These are phyloP conservation scores for Lotus japonicus DNA, from an alignment of 306 rosid species.

Conservation along the genomic window DNA sequence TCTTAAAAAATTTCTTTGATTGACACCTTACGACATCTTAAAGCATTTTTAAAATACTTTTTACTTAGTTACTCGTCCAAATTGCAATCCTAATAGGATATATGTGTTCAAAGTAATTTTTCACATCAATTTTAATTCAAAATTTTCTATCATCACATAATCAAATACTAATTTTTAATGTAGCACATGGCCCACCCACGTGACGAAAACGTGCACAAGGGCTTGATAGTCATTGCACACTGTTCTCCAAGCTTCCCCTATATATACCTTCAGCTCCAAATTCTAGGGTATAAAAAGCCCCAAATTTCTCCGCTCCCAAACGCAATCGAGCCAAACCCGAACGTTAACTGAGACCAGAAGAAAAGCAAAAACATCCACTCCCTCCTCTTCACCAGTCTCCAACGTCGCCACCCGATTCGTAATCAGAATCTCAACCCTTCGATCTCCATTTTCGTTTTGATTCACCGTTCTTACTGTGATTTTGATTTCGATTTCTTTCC, in stretches of 20 bases:
- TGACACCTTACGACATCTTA: too few species aligned
- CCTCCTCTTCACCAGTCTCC: neutral
- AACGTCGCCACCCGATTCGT: conserved; percentile 22
- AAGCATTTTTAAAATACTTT: too few species aligned
- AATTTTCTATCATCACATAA: too few species aligned
- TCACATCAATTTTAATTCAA: too few species aligned
- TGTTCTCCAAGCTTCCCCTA: conserved; percentile 32
- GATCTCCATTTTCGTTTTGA: neutral
- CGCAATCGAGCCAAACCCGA: conserved; percentile 26
- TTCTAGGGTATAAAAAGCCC: conserved; percentile 80
- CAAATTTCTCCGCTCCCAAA: conserved; percentile 55
- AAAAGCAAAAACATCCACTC: conserved; percentile 4
- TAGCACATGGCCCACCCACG: neutral
- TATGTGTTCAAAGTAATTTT: too few species aligned
- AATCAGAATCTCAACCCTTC: conserved; percentile 1
- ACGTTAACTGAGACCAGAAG: conserved; percentile 28
- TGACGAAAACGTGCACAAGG: conserved; percentile 17
- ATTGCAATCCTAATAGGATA: too few species aligned
- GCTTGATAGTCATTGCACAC: conserved; percentile 6
- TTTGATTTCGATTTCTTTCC: neutral
- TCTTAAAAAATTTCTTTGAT: too few species aligned
- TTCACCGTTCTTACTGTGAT: neutral
- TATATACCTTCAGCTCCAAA: conserved; percentile 63
- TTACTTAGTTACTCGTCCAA: too few species aligned
- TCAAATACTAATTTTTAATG: too few species aligned